A percentile compares a stretch with the other conserved stretches of the same genome.
These are phyloP conservation scores for Tetraselmis striata DNA, from an alignment of 139 green algal species.

Conservation along the genomic window DNA sequence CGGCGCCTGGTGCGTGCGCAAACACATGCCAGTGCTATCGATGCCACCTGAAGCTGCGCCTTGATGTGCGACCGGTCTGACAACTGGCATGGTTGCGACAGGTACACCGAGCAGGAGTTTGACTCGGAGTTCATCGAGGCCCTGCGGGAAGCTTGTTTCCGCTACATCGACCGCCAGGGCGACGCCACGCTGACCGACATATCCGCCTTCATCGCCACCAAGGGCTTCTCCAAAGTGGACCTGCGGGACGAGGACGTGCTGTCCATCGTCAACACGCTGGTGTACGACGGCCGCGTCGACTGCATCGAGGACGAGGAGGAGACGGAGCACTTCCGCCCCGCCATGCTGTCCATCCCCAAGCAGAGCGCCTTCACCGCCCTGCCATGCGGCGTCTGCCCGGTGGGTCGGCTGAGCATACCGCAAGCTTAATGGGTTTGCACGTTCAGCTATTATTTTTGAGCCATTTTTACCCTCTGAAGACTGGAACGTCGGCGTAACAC, in stretches of 20 bases:
- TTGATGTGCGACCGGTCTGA: neutral
- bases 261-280: conserved; percentile 63
- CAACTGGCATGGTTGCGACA: no score
- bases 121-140: conserved; percentile 81
- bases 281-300: conserved; percentile 71
- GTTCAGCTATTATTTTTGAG: no score
- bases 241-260: conserved; percentile 64
- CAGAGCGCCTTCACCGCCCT: conserved; percentile 56
- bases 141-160: conserved; percentile 37
- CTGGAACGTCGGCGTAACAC: no score
- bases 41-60: neutral
- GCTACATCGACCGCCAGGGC: conserved; percentile 9
- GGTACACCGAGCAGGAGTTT: conserved; percentile 87
- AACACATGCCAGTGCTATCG: neutral
- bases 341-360: conserved; percentile 39
- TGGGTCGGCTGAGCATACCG: conserved; percentile 3
- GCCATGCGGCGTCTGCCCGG: conserved; percentile 83
- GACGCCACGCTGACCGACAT: conserved; percentile 54
- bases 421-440: no score
- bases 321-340: conserved; percentile 22
- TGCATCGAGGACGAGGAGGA: conserved; percentile 33
- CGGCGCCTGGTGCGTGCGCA: conserved; percentile 68
- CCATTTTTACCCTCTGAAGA: no score
- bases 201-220: conserved; percentile 44
- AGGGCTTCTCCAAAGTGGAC: conserved; percentile 48